Evolutionary conservation across 768 basidiomycete genomes (phyloP).

Genomic region (Mycena venus): DNA sequence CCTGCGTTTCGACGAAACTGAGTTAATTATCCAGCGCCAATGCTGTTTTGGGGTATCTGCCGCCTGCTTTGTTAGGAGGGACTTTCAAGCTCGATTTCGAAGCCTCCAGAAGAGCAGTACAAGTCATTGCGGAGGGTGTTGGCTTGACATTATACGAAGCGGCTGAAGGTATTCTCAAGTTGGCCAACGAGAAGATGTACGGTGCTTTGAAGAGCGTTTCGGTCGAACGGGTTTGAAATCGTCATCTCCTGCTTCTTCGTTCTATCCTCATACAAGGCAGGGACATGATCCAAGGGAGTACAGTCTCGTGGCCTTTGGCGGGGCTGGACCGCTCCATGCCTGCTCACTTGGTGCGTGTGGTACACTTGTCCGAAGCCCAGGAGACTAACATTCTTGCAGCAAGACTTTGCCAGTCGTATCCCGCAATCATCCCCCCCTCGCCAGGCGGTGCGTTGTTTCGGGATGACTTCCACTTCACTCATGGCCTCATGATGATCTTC

Average conservation of each 20-base stretch:
- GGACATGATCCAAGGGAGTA: slow-evolving; percentile 47
- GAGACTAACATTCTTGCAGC: background rate
- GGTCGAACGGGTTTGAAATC: slow-evolving; percentile 38
- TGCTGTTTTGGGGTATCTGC: slow-evolving; percentile 45
- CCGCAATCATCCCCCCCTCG: slow-evolving; percentile 44
- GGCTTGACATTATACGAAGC: slow-evolving; percentile 40
- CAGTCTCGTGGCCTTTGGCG: slow-evolving; percentile 45
- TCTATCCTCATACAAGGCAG: slow-evolving; percentile 3
- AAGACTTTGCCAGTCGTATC: slow-evolving; percentile 38
- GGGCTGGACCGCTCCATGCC: slow-evolving; percentile 43
- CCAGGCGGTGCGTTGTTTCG: slow-evolving; percentile 40
- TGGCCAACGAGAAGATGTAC: slow-evolving; percentile 46
- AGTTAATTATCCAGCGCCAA: slow-evolving; percentile 33
- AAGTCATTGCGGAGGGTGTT: slow-evolving; percentile 39
- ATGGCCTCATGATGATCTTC: background rate
- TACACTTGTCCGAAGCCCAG: background rate
- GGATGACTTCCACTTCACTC: too few relatives aligned
- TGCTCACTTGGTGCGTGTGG: slow-evolving; percentile 36
- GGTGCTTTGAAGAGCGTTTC: slow-evolving; percentile 46
- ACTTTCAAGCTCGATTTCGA: slow-evolving; percentile 41
- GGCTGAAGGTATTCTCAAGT: slow-evolving; percentile 44
- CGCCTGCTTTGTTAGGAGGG: slow-evolving; percentile 43
- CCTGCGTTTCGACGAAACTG: background rate
- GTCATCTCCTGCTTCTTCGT: background rate
- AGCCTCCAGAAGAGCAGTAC: slow-evolving; percentile 40